Conservation (phyloP, 805 yeast genomes). For the Candida hispaniensis region DNA sequence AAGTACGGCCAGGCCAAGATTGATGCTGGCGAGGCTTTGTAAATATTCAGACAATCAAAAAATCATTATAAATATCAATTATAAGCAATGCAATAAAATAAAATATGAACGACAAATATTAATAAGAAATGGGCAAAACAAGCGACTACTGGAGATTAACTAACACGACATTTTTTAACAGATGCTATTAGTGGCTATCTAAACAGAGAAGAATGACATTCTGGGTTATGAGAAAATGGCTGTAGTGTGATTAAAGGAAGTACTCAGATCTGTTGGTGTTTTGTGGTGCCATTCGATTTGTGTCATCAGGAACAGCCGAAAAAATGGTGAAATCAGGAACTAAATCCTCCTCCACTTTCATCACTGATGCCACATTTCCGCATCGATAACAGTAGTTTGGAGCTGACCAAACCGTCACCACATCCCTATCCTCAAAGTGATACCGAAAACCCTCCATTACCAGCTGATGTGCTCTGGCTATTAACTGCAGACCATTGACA, state of each 20-base stretch:
- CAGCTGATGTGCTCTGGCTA: slow-evolving; percentile 94
- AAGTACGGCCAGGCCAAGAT: slow-evolving; percentile 94
- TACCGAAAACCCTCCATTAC: slow-evolving; percentile 98
- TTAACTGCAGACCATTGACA: slow-evolving; percentile 75
- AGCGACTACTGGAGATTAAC: too few species aligned
- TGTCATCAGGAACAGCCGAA: slow-evolving; percentile 57
- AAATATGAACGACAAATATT: too few species aligned
- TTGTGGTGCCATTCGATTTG: slow-evolving; percentile 22
- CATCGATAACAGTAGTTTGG: slow-evolving; percentile 96
- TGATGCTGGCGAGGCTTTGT: slow-evolving; percentile 49
- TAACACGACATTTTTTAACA: too few species aligned
- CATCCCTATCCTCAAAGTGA: slow-evolving; percentile 92
- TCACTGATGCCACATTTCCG: slow-evolving; percentile 96
- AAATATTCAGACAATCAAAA: too few species aligned
- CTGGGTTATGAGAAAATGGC: too few species aligned
- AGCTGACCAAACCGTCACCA: slow-evolving; percentile 96
- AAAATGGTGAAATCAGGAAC: slow-evolving; percentile 88
- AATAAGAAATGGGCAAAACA: too few species aligned
- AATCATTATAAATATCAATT: too few species aligned
- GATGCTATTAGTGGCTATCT: too few species aligned
- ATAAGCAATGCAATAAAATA: too few species aligned
- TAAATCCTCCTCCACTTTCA: slow-evolving; percentile 83
- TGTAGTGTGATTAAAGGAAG: slow-evolving; percentile 20
- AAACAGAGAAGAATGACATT: too few species aligned
- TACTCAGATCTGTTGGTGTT: slow-evolving; percentile 24